Conservation (phyloP, 257 asterid genomes). For the Solanum chiquidenum region DNA sequence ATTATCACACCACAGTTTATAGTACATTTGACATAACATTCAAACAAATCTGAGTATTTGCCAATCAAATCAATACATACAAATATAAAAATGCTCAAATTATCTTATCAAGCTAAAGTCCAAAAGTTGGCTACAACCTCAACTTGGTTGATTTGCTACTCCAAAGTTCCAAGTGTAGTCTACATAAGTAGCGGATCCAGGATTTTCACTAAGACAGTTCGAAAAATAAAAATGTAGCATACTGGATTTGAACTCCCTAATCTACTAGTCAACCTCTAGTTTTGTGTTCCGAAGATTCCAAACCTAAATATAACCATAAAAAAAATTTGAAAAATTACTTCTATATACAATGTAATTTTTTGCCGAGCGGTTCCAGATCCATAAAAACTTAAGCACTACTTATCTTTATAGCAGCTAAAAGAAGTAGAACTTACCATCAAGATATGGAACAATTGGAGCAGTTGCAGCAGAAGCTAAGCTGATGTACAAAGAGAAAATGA, state of each 20-base stretch:
- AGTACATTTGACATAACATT: not conserved
- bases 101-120: not conserved
- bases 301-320: not conserved
- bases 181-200: not conserved
- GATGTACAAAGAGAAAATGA: conserved; percentile 15
- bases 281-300: not conserved
- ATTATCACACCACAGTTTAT: not conserved
- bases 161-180: not conserved
- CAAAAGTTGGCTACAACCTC: not conserved
- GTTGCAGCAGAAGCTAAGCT: conserved; percentile 20
- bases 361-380: not conserved
- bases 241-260: not conserved
- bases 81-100: not conserved
- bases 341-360: not conserved
- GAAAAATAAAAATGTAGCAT: not conserved
- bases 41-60: not conserved
- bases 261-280: not conserved
- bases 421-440: conserved; percentile 34
- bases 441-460: conserved; percentile 7
- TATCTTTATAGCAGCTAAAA: not conserved
- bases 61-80: not conserved
- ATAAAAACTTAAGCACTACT: not conserved
- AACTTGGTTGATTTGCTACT: not conserved
- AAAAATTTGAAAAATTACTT: too few species aligned
- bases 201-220: rapidly evolving